Evolutionary conservation across 1,284 basidiomycete genomes (phyloP).

Genomic region (Cystobasidium sp.): DNA sequence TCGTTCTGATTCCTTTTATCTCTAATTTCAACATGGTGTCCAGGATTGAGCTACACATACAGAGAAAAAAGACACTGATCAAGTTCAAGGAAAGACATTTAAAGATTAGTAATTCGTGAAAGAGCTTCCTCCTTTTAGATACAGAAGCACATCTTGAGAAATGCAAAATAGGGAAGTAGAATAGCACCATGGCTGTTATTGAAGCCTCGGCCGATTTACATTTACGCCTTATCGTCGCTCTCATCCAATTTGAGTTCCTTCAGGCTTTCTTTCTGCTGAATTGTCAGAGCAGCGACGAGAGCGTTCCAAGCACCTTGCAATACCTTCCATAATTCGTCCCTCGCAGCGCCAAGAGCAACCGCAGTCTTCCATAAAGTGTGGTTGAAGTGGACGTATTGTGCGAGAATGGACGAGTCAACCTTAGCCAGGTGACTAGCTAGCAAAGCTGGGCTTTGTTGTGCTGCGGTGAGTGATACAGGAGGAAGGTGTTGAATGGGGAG

Average conservation of each 20-base stretch:
- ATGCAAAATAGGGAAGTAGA: too few relatives aligned
- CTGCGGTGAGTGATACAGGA: background rate
- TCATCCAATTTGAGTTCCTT: background rate
- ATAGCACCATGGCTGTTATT: too few relatives aligned
- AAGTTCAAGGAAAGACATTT: too few relatives aligned
- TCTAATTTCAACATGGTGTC: too few relatives aligned
- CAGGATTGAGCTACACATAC: too few relatives aligned
- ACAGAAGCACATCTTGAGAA: too few relatives aligned
- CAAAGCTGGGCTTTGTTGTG: slow-evolving; percentile 6
- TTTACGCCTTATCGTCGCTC: too few relatives aligned
- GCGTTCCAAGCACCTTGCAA: slow-evolving; percentile 28
- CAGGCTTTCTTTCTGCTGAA: slow-evolving; percentile 2
- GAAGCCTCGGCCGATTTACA: too few relatives aligned
- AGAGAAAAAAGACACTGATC: too few relatives aligned
- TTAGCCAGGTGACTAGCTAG: slow-evolving; percentile 24
- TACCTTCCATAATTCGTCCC: slow-evolving; percentile 35
- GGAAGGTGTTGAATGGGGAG: slow-evolving; percentile 26
- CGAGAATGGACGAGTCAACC: slow-evolving; percentile 14
- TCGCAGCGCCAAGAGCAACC: slow-evolving; percentile 28
- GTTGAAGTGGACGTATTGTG: slow-evolving; percentile 8
- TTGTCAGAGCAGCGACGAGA: slow-evolving; percentile 28
- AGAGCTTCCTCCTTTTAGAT: too few relatives aligned
- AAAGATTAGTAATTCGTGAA: too few relatives aligned
- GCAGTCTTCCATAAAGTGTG: slow-evolving; percentile 34
- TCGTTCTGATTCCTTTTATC: too few relatives aligned